Evolutionary conservation across 768 basidiomycete species (phyloP), one percentile per base, ranked within the genome.

Genomic region (Gloeostereum incarnatum): DNA sequence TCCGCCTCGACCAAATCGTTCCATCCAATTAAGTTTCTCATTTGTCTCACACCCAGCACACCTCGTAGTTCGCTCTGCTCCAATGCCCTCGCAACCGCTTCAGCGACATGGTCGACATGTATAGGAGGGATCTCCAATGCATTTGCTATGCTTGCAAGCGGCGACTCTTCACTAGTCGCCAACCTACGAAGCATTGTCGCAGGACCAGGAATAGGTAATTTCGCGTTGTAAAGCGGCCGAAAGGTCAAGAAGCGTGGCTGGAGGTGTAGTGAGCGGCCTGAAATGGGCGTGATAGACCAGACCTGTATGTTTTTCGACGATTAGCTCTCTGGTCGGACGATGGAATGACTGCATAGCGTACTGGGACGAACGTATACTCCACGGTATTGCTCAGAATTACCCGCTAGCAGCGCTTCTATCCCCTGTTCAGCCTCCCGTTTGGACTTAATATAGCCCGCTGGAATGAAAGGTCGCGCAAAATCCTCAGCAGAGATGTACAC

Each of bases 401-500:
- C 54, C 14, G 45, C 45, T 49, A 78, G 64, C 52, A 81, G 68
- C 21, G 63, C 53, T 31, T 65, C 66, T 42, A 98, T 87, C 22
- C 62, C 65, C 24, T 59, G 52, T 55, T 99, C 96, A 6, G 96
- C 91, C 50, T 91, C 77, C 14, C 93, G 78, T 62, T 99, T 99
- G n/a, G 88, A 84, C 53, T 83, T 71, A 50, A 98, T 90, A 62
- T 99, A 99, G 24, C 85, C 65, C 0, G 74, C 68, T 20, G 92
- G 78, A 35, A 98, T 74, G 50, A 94, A 51, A 19, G 94, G 96
- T 10, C 88, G 77, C 60, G 79, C 91, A 33, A 94, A 75, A 55
- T 93, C 90, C 52, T 94, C 94, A 5, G 96, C 96, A 35, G 96
- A 99, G 40, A 99, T 68, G 61, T 87, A 98, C 27, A 98, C 71